Percentiles rank a stretch among this genome's conserved stretches.
Evolutionary conservation across 2,329 filamentous ascomycete species (phyloP).

Genomic region (Fusarium scirpi): DNA sequence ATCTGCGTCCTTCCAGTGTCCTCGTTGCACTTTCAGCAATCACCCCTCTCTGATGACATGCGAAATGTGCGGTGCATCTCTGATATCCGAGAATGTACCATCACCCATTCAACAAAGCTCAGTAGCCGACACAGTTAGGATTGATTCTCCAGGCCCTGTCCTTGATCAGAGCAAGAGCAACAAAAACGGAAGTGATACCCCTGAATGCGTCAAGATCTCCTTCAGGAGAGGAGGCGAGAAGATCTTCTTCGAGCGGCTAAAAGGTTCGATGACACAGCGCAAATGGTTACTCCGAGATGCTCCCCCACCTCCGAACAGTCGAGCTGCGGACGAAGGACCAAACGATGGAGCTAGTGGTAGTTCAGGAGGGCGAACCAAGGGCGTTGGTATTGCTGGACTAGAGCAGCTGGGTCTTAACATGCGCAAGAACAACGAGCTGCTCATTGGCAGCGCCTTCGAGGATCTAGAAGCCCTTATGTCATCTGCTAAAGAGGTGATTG

Average conservation of each 20-base stretch:
- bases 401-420: slow-evolving; percentile 87
- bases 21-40: slow-evolving; percentile 93
- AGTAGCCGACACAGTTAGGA: slow-evolving; percentile 58
- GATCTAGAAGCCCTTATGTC: slow-evolving; percentile 97
- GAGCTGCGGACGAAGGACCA: slow-evolving; percentile 52
- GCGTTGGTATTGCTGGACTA: slow-evolving; percentile 90
- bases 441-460: slow-evolving; percentile 95
- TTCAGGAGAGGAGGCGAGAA: slow-evolving; percentile 91
- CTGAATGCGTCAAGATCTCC: slow-evolving; percentile 88
- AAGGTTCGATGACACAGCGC: slow-evolving; percentile 86
- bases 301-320: slow-evolving; percentile 80
- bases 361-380: slow-evolving; percentile 61
- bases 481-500: slow-evolving; percentile 95
- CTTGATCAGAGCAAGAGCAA: slow-evolving; percentile 56
- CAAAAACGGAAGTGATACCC: slow-evolving; percentile 63
- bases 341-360: slow-evolving; percentile 45
- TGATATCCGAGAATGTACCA: slow-evolving; percentile 67
- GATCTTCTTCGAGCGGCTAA: slow-evolving; percentile 89
- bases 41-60: slow-evolving; percentile 87
- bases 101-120: slow-evolving; percentile 50
- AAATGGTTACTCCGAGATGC: slow-evolving; percentile 96
- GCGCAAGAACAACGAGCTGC: slow-evolving; percentile 90
- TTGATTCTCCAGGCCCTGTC: slow-evolving; percentile 83
- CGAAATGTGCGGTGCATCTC: slow-evolving; percentile 88
- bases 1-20: slow-evolving; percentile 71